Evolutionary conservation across 2,329 filamentous ascomycete genomes (phyloP), one percentile per base, ranked within the genome.

Genomic region (Tricladium varicosporioides): DNA sequence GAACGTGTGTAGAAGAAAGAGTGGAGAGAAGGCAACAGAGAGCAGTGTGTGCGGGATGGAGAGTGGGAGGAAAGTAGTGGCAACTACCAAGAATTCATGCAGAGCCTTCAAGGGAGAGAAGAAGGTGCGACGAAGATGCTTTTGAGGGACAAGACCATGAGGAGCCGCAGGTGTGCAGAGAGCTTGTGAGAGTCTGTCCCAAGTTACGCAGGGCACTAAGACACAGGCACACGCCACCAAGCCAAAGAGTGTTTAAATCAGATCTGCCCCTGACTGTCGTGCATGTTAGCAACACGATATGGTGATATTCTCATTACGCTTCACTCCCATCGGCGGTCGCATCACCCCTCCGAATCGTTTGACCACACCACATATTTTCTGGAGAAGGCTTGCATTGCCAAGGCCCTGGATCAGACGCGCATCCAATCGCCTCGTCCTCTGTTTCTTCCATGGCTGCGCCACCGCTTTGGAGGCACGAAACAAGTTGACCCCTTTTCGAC

Each of bases 11-110:
- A 13, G 33, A 14, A 11, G 36, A 44, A 32, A 52, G 33, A 52
- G 50, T 52, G 50, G 36, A 52, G 50, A 52, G 36, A 31, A 52
- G 22, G 40, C 15, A 10, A 42, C 22, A 42, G 48, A 51, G 42
- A 19, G 15, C 4, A 14, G 16, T 8, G 33, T 2, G 13, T 40
- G 18, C 13, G 16, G 14, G 48, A 14, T 15, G 32, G 27, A n/a
- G 18, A 19, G 31, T 5, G 27, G 18, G 15, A 32, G 31, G 16
- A n/a, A n/a, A n/a, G n/a, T n/a, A n/a, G n/a, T n/a, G n/a, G 15
- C 16, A 16, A n/a, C 14, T 14, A 43, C 27, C 19, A 9, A n/a
- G 47, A 19, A 16, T 40, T 40, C 27, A 14, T 15, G 31, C 15
- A 16, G 22, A 27, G 7, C 22, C 22, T 27, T 27, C 4, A 27